Conservation (phyloP, 768 basidiomycete species). For the Boletus rubroflammeus region DNA sequence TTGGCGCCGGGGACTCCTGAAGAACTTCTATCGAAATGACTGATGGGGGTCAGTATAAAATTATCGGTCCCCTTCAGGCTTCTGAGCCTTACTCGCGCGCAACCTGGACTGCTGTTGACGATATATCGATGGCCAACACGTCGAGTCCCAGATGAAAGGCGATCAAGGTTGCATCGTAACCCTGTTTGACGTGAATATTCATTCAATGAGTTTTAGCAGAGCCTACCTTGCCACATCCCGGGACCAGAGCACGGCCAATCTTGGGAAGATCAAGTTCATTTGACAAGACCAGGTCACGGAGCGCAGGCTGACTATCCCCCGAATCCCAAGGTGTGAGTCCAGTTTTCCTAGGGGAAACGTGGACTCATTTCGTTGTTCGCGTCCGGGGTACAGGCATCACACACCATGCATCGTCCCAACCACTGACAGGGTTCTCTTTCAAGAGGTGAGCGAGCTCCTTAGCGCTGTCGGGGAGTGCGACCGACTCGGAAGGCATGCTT, state of each 20-base stretch:
- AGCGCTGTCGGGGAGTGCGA: neutral
- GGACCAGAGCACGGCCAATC: conserved; percentile 44
- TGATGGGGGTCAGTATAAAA: neutral
- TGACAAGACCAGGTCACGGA: conserved; percentile 49
- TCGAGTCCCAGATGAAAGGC: conserved; percentile 19
- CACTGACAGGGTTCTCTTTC: conserved; percentile 10
- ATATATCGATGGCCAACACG: conserved; percentile 17
- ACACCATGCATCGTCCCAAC: conserved; percentile 23
- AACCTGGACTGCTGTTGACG: conserved; percentile 12
- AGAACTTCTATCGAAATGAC: neutral
- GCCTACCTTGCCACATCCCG: conserved; percentile 52
- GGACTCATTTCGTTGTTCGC: neutral
- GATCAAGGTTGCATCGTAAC: conserved; percentile 18
- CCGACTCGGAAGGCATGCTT: neutral
- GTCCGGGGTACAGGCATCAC: neutral
- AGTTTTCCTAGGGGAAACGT: conserved; percentile 36
- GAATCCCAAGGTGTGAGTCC: conserved; percentile 63
- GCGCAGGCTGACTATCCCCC: conserved; percentile 51
- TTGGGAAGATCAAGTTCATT: conserved; percentile 43
- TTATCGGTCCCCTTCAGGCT: neutral
- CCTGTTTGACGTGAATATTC: conserved; percentile 9
- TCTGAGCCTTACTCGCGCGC: conserved; percentile 18
- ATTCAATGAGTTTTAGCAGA: neutral
- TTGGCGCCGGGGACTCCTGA: neutral
- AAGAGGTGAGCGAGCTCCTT: conserved; percentile 9